Conservation (phyloP, 257 asterid species). For the Fraxinus pennsylvanica region DNA sequence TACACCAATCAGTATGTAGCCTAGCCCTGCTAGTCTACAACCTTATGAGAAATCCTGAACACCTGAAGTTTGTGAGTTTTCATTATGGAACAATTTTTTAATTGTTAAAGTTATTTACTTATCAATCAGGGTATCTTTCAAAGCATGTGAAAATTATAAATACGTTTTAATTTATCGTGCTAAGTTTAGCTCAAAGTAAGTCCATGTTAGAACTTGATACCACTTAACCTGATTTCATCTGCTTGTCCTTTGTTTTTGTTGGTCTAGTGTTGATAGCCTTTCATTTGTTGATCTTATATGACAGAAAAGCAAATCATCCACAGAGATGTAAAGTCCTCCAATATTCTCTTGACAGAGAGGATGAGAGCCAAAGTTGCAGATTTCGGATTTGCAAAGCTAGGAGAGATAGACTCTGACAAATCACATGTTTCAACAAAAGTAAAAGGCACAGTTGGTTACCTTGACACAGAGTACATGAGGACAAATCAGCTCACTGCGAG, state of each 20-base stretch:
- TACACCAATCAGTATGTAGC: background rate
- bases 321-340: constrained; percentile 96
- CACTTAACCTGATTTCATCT: background rate
- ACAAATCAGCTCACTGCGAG: constrained; percentile 81
- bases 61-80: background rate
- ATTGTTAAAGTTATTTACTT: background rate
- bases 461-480: constrained; percentile 96
- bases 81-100: background rate
- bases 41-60: background rate
- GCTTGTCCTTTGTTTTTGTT: background rate
- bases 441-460: constrained; percentile 96
- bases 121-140: background rate
- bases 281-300: constrained; percentile 17
- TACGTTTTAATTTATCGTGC: background rate
- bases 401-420: constrained; percentile 66
- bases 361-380: constrained; percentile 94
- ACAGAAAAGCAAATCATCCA: constrained; percentile 98
- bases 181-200: background rate
- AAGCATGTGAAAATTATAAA: background rate
- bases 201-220: background rate
- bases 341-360: constrained; percentile 88
- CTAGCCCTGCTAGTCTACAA: background rate
- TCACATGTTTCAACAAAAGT: constrained; percentile 88
- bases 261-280: constrained; percentile 14
- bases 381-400: constrained; percentile 91